Conservation (phyloP, 202 grass and related monocot genomes). For the Sporobolus alterniflorus region DNA sequence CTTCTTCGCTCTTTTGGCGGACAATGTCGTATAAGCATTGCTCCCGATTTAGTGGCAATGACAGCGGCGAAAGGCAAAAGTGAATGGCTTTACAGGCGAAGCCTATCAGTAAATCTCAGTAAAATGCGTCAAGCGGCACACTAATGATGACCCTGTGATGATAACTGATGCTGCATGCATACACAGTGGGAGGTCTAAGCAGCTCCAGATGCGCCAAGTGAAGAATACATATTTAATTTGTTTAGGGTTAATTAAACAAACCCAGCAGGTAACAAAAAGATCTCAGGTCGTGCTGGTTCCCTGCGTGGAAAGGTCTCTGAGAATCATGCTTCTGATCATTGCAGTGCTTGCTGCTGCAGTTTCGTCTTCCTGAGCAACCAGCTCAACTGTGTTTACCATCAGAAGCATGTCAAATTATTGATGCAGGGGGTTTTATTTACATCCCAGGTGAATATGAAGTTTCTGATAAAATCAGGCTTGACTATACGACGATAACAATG, state of each 20-base stretch:
- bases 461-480: too few relatives aligned
- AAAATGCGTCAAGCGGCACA: conserved; percentile 15
- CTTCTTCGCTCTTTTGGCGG: too few relatives aligned
- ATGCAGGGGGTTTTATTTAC: background rate
- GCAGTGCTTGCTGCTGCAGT: background rate
- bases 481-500: too few relatives aligned
- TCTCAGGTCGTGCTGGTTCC: background rate
- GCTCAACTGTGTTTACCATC: background rate
- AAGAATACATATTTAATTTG: background rate
- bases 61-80: conserved; percentile 22
- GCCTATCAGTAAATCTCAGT: background rate
- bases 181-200: background rate
- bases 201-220: background rate
- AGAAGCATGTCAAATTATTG: background rate
- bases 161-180: background rate
- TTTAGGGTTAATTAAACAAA: background rate
- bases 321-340: too few relatives aligned
- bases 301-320: background rate
- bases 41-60: conserved; percentile 27
- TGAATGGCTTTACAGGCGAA: conserved; percentile 18
- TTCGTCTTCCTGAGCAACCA: background rate
- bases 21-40: background rate
- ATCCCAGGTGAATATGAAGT: too few relatives aligned
- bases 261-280: background rate
- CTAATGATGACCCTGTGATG: conserved; percentile 17